Evolutionary conservation across 768 basidiomycete genomes (phyloP), one percentile per base, ranked within the genome.

Genomic region (Boletus tomentosulus): DNA sequence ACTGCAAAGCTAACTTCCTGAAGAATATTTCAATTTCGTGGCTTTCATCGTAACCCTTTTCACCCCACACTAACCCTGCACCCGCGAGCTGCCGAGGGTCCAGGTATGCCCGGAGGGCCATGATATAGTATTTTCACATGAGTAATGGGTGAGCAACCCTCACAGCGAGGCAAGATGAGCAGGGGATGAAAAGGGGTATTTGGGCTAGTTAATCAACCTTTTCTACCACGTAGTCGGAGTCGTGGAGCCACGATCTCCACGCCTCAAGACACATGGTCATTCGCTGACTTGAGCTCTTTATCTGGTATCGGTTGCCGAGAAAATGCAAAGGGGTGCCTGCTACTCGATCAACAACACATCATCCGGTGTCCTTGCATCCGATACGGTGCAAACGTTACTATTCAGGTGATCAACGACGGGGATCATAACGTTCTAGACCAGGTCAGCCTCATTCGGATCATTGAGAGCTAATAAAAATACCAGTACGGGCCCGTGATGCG

Each of bases 401-500:
- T 92, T 45, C 84, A 88, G 69, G 63, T 89, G 28, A 58, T 80
- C 28, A 92, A 71, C 64, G 70, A 82, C 58, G 88, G 87, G 38
- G 90, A 93, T 19, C 19, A 19, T 63, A 84, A 83, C 22, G 45
- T 64, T 28, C 76, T 94, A 8, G 91, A 77, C 71, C 88, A 92
- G 76, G 87, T 81, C 48, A 37, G 57, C 53, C 48, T 19, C 16
- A 19, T 39, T 9, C 39, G 39, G 41, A 42, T 25, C 41, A 25
- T 19, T 38, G 39, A 41, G 16, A 38, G 13, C 41, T 28, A 3
- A 57, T 24, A 16, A 35, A 45, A 56, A 15, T 10, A 47, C 12
- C 62, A 92, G 91, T 64, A 79, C 92, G 35, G 92, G 94, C 78
- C 83, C 39, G 77, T 73, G 19, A 77, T 62, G 74, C 75, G 57